phyloP scores from a whole-genome alignment of 2,329 filamentous ascomycete genomes.

The Aureobasidium mangrovei region DNA sequence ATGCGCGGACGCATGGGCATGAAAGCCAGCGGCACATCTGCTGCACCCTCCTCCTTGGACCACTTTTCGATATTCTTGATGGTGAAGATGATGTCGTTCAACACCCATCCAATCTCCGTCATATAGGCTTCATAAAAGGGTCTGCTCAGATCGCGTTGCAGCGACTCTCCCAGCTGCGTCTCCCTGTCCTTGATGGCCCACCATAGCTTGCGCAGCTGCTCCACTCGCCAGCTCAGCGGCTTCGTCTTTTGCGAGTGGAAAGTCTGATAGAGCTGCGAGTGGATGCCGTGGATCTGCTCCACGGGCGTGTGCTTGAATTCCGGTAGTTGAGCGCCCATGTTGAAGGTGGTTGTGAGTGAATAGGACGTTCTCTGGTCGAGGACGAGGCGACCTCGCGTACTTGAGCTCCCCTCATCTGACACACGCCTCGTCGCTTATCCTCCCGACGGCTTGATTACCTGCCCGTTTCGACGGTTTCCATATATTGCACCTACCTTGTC shows the following conservation, averaged over 20 bases:
- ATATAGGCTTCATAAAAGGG: slow-evolving; percentile 63
- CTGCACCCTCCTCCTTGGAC: slow-evolving; percentile 69
- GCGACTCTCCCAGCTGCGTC: slow-evolving; percentile 62
- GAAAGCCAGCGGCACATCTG: slow-evolving; percentile 60
- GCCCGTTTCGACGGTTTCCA: too few relatives aligned
- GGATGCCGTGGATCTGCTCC: slow-evolving; percentile 55
- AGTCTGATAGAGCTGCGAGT: slow-evolving; percentile 54
- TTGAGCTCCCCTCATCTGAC: slow-evolving; percentile 8
- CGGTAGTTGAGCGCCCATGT: slow-evolving; percentile 4
- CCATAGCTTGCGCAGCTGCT: slow-evolving; percentile 88
- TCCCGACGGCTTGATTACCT: neutral
- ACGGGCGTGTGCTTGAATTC: slow-evolving; percentile 46
- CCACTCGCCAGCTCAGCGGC: slow-evolving; percentile 68
- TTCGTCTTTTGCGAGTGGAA: slow-evolving; percentile 77
- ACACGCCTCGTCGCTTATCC: neutral
- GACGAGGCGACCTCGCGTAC: neutral
- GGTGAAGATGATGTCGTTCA: slow-evolving; percentile 73
- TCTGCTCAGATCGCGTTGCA: slow-evolving; percentile 71
- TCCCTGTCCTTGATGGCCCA: slow-evolving; percentile 80
- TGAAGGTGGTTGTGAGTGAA: neutral
- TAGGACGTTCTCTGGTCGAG: neutral
- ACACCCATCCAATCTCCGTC: slow-evolving; percentile 67
- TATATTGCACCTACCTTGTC: too few relatives aligned
- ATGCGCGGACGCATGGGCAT: slow-evolving; percentile 64
- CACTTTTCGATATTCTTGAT: slow-evolving; percentile 72